Conservation (phyloP, 805 yeast genomes). For the Candida pseudoglaebosa region DNA sequence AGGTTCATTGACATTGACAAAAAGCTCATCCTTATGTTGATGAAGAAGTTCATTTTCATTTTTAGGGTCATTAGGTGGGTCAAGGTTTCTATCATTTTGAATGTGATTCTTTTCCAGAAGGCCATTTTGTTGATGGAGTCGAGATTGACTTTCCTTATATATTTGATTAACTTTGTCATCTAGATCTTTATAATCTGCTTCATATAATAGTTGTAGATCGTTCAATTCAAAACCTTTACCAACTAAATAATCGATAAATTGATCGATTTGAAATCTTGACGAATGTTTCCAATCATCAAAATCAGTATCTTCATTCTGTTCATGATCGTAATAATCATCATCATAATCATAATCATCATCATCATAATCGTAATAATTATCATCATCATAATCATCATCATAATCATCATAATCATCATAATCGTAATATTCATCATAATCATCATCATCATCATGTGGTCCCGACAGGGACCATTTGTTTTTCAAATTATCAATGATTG, state of each 20-base stretch:
- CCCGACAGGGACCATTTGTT: neutral
- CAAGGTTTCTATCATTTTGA: too few relatives aligned
- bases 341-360: constrained; percentile 14
- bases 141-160: too few relatives aligned
- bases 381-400: constrained; percentile 3
- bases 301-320: constrained; percentile 12
- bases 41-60: too few relatives aligned
- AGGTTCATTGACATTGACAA: neutral
- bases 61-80: too few relatives aligned
- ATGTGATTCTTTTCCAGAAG: too few relatives aligned
- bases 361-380: constrained; percentile 16
- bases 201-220: constrained; percentile 21
- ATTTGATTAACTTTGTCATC: constrained; percentile 24
- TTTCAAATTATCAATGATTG: too few relatives aligned
- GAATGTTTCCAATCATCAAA: neutral
- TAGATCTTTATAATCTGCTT: constrained; percentile 30
- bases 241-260: constrained; percentile 29
- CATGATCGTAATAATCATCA: neutral
- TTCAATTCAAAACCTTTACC: constrained; percentile 20
- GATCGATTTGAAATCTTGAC: constrained; percentile 14
- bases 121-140: too few relatives aligned
- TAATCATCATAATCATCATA: neutral
- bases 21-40: neutral
- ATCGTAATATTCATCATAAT: neutral
- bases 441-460: neutral